Conservation (phyloP, 2,329 filamentous ascomycete genomes). For the Phaeosphaeria sp. region DNA sequence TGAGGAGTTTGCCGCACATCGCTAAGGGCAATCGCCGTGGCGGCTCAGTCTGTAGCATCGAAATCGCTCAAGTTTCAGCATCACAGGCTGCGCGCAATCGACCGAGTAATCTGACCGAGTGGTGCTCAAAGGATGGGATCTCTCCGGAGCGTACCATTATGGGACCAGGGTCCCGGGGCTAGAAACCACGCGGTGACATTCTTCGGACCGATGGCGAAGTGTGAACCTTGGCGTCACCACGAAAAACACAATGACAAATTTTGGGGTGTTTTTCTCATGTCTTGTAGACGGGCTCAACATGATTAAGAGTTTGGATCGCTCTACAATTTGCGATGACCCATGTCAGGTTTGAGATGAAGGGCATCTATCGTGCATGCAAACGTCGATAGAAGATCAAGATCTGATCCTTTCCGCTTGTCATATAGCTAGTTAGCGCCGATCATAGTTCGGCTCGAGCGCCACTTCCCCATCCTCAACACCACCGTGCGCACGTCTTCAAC, state of each 20-base stretch:
- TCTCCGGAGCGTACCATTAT: background rate
- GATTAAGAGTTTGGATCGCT: no score
- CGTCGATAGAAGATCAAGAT: no score
- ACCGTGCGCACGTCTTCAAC: background rate
- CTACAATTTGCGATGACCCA: no score
- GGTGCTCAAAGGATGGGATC: background rate
- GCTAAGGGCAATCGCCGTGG: background rate
- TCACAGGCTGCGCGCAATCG: background rate
- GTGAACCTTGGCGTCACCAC: no score
- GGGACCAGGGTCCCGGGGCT: background rate
- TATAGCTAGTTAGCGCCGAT: background rate
- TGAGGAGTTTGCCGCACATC: background rate
- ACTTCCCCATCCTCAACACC: background rate
- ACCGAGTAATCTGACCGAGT: background rate
- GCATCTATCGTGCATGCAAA: no score
- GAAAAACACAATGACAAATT: no score
- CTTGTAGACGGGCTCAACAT: no score
- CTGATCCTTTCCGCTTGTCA: no score
- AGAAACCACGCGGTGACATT: background rate
- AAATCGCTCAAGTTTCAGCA: background rate
- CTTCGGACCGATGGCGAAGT: background rate
- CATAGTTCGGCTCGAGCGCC: background rate
- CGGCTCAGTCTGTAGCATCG: background rate
- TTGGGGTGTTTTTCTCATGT: no score
- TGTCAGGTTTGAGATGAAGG: no score